A percentile compares a stretch with the other conserved stretches of the same genome.
Conservation (phyloP, 768 basidiomycete species). For the Podaxis sp. region DNA sequence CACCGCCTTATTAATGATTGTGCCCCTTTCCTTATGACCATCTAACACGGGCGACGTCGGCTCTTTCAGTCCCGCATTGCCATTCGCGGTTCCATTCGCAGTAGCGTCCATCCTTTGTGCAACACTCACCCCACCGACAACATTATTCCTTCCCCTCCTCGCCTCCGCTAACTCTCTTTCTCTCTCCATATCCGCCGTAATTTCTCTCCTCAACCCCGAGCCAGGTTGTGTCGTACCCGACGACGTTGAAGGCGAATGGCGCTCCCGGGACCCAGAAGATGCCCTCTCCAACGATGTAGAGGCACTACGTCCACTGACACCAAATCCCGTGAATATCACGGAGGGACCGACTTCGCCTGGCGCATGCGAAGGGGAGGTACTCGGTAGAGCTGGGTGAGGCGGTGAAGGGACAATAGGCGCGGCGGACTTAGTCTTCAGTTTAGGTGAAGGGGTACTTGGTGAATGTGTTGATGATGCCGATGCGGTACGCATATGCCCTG, state of each 20-base stretch:
- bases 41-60: conserved; percentile 18
- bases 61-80: conserved; percentile 14
- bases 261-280: conserved; percentile 13
- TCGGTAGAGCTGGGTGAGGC: conserved; percentile 13
- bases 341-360: conserved; percentile 12
- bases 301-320: background rate
- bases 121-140: background rate
- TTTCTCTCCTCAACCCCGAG: background rate
- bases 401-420: conserved; percentile 17
- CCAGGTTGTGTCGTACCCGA: conserved; percentile 5
- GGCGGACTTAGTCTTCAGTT: background rate
- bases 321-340: background rate
- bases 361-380: conserved; percentile 16
- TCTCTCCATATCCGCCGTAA: background rate
- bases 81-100: conserved; percentile 16
- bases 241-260: conserved; percentile 5
- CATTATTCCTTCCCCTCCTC: conserved; percentile 5
- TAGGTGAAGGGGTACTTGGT: background rate
- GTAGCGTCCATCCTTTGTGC: background rate
- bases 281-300: conserved; percentile 14
- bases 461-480: conserved; percentile 9
- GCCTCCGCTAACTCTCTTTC: conserved; percentile 12
- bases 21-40: conserved; percentile 22
- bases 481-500: conserved; percentile 2
- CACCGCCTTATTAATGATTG: conserved; percentile 55